These are phyloP conservation scores for Pyropia haitanensis DNA, from an alignment of 23 red algal genomes.

Conservation along the genomic window DNA sequence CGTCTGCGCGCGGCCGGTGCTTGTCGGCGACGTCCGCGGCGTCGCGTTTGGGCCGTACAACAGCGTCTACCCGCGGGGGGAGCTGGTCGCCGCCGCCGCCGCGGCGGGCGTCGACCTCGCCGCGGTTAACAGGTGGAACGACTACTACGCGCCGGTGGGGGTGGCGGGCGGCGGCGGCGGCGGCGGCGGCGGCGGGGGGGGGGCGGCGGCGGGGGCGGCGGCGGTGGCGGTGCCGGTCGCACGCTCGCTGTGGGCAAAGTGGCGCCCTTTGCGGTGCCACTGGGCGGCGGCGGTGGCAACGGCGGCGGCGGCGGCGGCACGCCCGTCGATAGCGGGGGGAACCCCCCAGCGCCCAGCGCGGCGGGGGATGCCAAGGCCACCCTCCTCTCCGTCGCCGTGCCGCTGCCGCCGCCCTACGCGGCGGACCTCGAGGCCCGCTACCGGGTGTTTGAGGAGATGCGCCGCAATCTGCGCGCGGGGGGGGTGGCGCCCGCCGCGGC, in stretches of 20 bases:
- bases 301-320: conserved; percentile 3
- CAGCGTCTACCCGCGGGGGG: conserved; percentile 34
- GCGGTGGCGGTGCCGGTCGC: conserved; percentile 40
- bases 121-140: conserved; percentile 50
- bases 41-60: conserved; percentile 79
- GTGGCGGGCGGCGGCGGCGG: conserved; percentile 8
- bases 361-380: no score
- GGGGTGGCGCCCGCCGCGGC: not conserved
- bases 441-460: conserved; percentile 8
- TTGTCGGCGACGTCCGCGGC: conserved; percentile 73
- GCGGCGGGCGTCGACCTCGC: conserved; percentile 32
- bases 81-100: conserved; percentile 24
- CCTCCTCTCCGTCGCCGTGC: no score
- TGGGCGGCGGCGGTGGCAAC: conserved; percentile 13
- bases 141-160: conserved; percentile 35
- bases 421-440: no score
- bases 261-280: conserved; percentile 67
- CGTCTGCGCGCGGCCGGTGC: conserved; percentile 44
- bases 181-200: conserved; percentile 13
- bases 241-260: conserved; percentile 23
- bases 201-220: conserved; percentile 14
- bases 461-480: conserved; percentile 19
- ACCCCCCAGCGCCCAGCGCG: no score
- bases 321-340: conserved; percentile 11
- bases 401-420: no score